Conservation (phyloP, 371 early-diverging fungal species). For the Funneliformis caledonium region DNA sequence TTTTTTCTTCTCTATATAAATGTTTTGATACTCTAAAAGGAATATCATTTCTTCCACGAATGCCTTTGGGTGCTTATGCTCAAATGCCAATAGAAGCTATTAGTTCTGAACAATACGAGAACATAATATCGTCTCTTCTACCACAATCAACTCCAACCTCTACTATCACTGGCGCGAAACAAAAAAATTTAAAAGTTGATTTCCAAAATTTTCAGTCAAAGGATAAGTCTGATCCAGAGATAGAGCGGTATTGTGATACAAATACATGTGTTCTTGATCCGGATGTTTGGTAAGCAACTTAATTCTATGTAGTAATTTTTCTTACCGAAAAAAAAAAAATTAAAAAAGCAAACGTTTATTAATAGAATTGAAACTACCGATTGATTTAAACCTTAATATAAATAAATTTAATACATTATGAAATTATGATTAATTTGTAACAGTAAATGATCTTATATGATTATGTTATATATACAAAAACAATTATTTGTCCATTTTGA, state of each 20-base stretch:
- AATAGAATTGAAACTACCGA: too few species aligned
- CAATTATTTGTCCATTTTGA: not conserved
- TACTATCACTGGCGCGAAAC: not conserved
- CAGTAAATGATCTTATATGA: too few species aligned
- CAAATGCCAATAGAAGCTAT: conserved; percentile 55
- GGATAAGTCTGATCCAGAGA: conserved; percentile 41
- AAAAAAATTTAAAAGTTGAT: conserved; percentile 3
- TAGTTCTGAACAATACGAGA: conserved; percentile 41
- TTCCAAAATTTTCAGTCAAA: conserved; percentile 16
- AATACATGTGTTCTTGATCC: conserved; percentile 35
- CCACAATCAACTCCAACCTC: conserved; percentile 15
- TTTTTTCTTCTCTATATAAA: not conserved
- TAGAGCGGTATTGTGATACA: conserved; percentile 43
- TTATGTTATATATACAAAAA: too few species aligned
- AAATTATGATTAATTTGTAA: too few species aligned
- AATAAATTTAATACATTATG: too few species aligned
- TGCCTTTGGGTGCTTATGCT: conserved; percentile 45
- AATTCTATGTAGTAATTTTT: too few species aligned
- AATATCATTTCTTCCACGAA: conserved; percentile 48
- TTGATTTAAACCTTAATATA: too few species aligned
- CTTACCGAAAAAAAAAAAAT: too few species aligned
- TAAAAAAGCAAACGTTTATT: too few species aligned
- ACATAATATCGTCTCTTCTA: conserved; percentile 36
- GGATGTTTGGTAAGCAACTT: not conserved
- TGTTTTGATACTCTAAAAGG: conserved; percentile 3